A percentile compares a stretch with the other conserved stretches of the same genome.
These are phyloP conservation scores for Paraconiothyrium brasiliense DNA, from an alignment of 2,329 filamentous ascomycete genomes.

Conservation along the genomic window DNA sequence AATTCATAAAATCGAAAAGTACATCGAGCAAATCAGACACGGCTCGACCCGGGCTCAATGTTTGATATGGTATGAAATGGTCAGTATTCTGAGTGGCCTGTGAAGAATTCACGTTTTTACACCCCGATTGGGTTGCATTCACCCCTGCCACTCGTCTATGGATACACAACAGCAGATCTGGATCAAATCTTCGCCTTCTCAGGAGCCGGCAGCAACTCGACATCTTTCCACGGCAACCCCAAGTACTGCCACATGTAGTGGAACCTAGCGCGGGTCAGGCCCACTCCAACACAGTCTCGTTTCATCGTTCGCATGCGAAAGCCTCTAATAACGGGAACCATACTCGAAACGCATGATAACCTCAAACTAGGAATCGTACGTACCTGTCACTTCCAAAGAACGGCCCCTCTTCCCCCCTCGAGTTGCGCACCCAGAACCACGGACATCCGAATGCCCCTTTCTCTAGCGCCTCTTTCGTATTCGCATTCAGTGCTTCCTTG, in stretches of 20 bases:
- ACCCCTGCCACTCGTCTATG: not conserved
- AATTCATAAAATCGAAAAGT: not conserved
- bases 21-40: not conserved
- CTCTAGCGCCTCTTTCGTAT: constrained; percentile 69
- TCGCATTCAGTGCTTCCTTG: constrained; percentile 64
- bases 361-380: constrained; percentile 25
- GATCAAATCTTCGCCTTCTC: constrained; percentile 44
- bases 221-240: constrained; percentile 66
- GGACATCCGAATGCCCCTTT: constrained; percentile 79
- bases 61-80: not conserved
- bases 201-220: constrained; percentile 55
- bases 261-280: constrained; percentile 59
- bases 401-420: constrained; percentile 67
- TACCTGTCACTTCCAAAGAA: constrained; percentile 82
- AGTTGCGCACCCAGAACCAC: constrained; percentile 75
- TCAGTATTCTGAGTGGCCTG: too few relatives aligned
- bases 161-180: not conserved
- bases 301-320: constrained; percentile 26
- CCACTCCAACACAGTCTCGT: constrained; percentile 1
- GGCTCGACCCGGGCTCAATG: not conserved
- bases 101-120: not conserved
- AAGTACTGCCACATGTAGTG: constrained; percentile 75
- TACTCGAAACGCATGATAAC: constrained; percentile 12
- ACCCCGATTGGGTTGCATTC: not conserved
- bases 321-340: constrained; percentile 21